A percentile compares a stretch with the other conserved stretches of the same genome.
These are phyloP conservation scores for Pulveroboletus sp. DNA, from an alignment of 1,284 basidiomycete genomes.

Conservation along the genomic window DNA sequence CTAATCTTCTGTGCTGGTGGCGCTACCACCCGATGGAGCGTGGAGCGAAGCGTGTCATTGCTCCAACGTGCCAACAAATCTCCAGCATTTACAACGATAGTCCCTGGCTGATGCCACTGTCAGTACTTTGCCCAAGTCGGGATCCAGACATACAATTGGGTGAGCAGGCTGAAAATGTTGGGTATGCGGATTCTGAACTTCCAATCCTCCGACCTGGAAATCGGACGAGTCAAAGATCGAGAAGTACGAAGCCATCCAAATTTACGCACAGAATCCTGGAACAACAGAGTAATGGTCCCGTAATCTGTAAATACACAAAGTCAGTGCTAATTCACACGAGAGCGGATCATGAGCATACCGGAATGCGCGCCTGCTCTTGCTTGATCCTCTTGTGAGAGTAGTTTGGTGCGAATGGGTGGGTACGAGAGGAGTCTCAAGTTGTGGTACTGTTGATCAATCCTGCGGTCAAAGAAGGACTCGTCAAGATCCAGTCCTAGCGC, in stretches of 20 bases:
- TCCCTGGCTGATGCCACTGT: slow-evolving; percentile 53
- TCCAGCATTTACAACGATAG: slow-evolving; percentile 82
- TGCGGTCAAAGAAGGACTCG: slow-evolving; percentile 70
- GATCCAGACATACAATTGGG: slow-evolving; percentile 58
- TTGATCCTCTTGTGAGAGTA: slow-evolving; percentile 63
- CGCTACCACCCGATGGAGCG: slow-evolving; percentile 78
- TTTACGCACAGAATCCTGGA: slow-evolving; percentile 66
- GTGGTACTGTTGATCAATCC: slow-evolving; percentile 72
- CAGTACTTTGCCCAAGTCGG: not conserved
- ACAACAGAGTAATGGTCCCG: slow-evolving; percentile 79
- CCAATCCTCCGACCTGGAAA: slow-evolving; percentile 70
- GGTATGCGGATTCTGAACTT: slow-evolving; percentile 78
- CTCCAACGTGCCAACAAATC: slow-evolving; percentile 83
- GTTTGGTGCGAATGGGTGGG: slow-evolving; percentile 58
- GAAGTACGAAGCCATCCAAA: not conserved
- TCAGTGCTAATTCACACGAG: slow-evolving; percentile 1
- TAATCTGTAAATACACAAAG: slow-evolving; percentile 50
- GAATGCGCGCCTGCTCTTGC: slow-evolving; percentile 80
- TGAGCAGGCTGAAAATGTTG: slow-evolving; percentile 66
- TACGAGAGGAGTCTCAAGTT: slow-evolving; percentile 76
- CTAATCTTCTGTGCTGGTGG: slow-evolving; percentile 52
- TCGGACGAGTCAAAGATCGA: slow-evolving; percentile 1
- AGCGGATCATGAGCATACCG: slow-evolving; percentile 36
- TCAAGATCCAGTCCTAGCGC: slow-evolving; percentile 73
- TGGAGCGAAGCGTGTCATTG: slow-evolving; percentile 76